Conservation (phyloP, 805 yeast genomes). For the Candida anglica region DNA sequence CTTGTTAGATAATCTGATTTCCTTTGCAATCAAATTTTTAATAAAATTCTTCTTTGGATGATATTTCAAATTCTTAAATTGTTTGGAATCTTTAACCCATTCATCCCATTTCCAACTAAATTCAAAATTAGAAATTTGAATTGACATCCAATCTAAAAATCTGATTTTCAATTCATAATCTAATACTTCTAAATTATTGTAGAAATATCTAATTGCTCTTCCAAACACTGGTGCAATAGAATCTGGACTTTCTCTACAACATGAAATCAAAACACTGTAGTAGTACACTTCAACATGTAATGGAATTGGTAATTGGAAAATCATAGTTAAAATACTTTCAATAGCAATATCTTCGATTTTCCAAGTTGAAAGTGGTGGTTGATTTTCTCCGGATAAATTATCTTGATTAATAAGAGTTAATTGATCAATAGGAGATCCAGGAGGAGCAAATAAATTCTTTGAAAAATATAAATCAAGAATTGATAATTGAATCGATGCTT, state of each 20-base stretch:
- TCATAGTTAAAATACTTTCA: constrained; percentile 73
- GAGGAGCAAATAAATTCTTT: constrained; percentile 44
- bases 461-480: constrained; percentile 70
- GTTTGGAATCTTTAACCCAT: constrained; percentile 67
- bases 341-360: constrained; percentile 88
- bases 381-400: constrained; percentile 36
- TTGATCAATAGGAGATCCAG: constrained; percentile 77
- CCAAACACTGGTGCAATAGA: constrained; percentile 94
- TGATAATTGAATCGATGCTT: constrained; percentile 79
- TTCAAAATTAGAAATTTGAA: constrained; percentile 88
- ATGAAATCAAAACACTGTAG: constrained; percentile 79
- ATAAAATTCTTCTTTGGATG: constrained; percentile 77
- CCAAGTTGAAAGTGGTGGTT: constrained; percentile 62
- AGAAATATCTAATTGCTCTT: constrained; percentile 81
- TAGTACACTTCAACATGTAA: constrained; percentile 72
- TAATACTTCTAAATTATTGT: constrained; percentile 57
- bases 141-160: constrained; percentile 85
- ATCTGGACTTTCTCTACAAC: constrained; percentile 68
- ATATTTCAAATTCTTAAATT: constrained; percentile 41
- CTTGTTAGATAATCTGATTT: constrained; percentile 75
- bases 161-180: constrained; percentile 75
- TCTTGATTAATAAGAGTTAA: constrained; percentile 42
- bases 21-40: constrained; percentile 76
- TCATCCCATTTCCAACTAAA: constrained; percentile 98
- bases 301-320: constrained; percentile 69